Evolutionary conservation across 352 stramenopile genomes (phyloP).

Genomic region (Pythium coloratum): DNA sequence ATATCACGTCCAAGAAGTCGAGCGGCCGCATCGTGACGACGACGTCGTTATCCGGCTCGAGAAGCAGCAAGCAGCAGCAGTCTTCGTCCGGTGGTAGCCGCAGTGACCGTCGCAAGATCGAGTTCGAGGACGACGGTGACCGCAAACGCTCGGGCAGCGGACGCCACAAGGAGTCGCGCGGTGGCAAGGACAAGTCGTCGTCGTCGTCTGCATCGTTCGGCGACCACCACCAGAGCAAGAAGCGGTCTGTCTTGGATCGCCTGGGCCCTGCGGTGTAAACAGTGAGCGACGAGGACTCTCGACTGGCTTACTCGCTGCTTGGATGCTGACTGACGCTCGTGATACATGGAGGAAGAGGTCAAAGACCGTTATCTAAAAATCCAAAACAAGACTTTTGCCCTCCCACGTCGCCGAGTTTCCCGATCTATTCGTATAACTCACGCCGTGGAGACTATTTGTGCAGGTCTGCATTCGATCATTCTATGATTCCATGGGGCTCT

Average conservation of each 20-base stretch:
- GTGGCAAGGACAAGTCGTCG: conserved; percentile 21
- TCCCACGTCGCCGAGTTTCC: background rate
- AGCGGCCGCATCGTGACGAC: conserved; percentile 55
- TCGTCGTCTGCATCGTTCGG: conserved; percentile 42
- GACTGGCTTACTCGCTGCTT: background rate
- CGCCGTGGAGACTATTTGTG: background rate
- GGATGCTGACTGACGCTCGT: background rate
- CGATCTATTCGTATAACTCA: background rate
- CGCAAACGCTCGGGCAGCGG: conserved; percentile 31
- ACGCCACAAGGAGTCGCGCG: conserved; percentile 34
- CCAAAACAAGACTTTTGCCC: conserved; percentile 6
- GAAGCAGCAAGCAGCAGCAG: conserved; percentile 22
- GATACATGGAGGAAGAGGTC: background rate
- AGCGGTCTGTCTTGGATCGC: conserved; percentile 80
- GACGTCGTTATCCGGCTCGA: conserved; percentile 32
- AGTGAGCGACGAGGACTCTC: background rate
- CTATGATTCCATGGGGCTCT: conserved; percentile 20
- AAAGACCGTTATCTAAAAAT: conserved; percentile 7
- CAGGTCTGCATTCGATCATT: background rate
- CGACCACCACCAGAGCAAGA: conserved; percentile 76
- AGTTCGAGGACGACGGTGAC: conserved; percentile 49
- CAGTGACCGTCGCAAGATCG: conserved; percentile 43
- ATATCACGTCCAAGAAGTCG: background rate
- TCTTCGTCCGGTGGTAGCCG: conserved; percentile 11
- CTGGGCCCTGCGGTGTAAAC: conserved; percentile 69